Evolutionary conservation across 176 grass and related monocot genomes (phyloP), one percentile per base, ranked within the genome.

Genomic region (Microstegium vimineum): DNA sequence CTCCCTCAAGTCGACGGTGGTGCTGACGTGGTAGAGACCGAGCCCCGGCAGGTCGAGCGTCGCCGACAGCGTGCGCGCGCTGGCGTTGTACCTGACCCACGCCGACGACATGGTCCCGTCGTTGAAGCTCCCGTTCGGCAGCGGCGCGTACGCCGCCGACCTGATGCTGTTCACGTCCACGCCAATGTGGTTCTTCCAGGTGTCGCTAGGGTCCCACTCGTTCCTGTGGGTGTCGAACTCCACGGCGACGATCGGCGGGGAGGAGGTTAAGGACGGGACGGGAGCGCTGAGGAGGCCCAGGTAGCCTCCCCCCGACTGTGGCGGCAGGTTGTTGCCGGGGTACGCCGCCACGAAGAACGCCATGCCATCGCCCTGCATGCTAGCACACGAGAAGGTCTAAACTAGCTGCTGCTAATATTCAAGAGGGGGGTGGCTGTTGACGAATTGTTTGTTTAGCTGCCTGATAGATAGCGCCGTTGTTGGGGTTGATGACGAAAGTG

Each of bases 301-400:
- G 62, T 18, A 84, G 33, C 82, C 72, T 34, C 62, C 82, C 1
- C 13, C 5, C 6, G 82, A 66, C 10, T 4, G 72, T 7, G 9
- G 0, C 33, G 82, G 61, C 18, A 76, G 1, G 62, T 49, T 18
- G 46, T 49, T 18, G 0, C 32, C 35, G 72, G 14, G 15, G 46
- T 76, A 76, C 1, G 46, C 25, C 9, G 2, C 74, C 25, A 84
- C 45, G 72, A 84, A 84, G 82, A 84, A 84, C 45, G 82, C 23
- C 71, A 84, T 84, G 72, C 82, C 82, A 13, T 84, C 74, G 51
- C 31, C 72, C 72, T 75, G 72, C n/a, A n/a, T n/a, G n/a, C n/a
- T n/a, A n/a, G n/a, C n/a, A n/a, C n/a, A n/a, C n/a, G n/a, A n/a
- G n/a, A n/a, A n/a, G n/a, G n/a, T n/a, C n/a, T n/a, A n/a, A n/a